Conservation (phyloP, 1,284 basidiomycete genomes). For the Melampsora americana region DNA sequence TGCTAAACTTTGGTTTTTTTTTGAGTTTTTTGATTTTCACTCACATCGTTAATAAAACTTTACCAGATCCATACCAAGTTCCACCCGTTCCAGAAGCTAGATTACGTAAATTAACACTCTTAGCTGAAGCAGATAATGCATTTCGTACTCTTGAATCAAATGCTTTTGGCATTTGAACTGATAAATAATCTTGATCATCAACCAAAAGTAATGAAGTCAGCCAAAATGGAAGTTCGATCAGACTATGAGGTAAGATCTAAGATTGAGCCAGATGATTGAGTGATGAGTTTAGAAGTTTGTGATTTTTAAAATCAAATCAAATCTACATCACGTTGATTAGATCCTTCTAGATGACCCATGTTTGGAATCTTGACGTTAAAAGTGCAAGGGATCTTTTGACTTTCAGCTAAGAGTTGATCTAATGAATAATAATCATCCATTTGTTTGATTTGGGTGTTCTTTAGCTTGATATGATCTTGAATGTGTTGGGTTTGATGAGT, state of each 20-base stretch:
- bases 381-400: slow-evolving; percentile 50
- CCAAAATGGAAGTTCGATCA: slow-evolving; percentile 52
- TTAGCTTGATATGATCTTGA: too few relatives aligned
- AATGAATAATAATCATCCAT: slow-evolving; percentile 44
- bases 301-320: too few relatives aligned
- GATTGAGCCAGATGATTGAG: not conserved
- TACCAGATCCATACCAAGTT: slow-evolving; percentile 49
- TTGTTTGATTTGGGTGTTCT: too few relatives aligned
- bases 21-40: not conserved
- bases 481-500: too few relatives aligned
- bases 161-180: slow-evolving; percentile 49
- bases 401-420: slow-evolving; percentile 39
- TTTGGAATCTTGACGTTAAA: slow-evolving; percentile 49
- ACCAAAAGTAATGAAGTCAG: slow-evolving; percentile 47
- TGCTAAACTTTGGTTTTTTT: not conserved
- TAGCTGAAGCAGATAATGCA: slow-evolving; percentile 49
- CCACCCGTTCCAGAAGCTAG: slow-evolving; percentile 49
- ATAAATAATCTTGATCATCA: slow-evolving; percentile 48
- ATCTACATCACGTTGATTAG: slow-evolving; percentile 50
- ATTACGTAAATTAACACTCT: slow-evolving; percentile 50
- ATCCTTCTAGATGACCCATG: slow-evolving; percentile 51
- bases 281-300: not conserved
- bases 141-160: slow-evolving; percentile 50
- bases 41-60: slow-evolving; percentile 45
- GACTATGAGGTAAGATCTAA: slow-evolving; percentile 48